phyloP scores from a whole-genome alignment of 805 yeast species.

The Candida maltosa region DNA sequence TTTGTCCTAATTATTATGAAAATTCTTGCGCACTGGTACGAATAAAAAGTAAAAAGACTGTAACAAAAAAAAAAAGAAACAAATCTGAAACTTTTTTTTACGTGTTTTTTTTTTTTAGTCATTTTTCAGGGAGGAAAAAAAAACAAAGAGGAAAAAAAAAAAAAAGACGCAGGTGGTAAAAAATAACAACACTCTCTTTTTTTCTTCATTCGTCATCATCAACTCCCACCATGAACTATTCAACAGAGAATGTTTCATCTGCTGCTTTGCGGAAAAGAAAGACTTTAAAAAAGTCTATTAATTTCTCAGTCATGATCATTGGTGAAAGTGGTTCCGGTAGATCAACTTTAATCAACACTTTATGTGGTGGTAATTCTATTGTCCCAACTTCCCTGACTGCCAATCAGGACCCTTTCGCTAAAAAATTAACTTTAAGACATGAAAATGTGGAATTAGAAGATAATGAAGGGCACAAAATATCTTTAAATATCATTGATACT shows the following conservation, averaged over 20 bases:
- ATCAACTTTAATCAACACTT: slow-evolving; percentile 87
- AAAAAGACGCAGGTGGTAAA: no score
- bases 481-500: slow-evolving; percentile 72
- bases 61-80: neutral
- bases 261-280: slow-evolving; percentile 60
- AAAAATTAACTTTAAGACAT: slow-evolving; percentile 61
- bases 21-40: no score
- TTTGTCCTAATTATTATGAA: no score
- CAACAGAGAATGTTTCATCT: slow-evolving; percentile 19
- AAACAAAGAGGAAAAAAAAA: no score
- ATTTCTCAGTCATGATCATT: slow-evolving; percentile 81
- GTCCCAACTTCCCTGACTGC: slow-evolving; percentile 68
- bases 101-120: no score
- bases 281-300: slow-evolving; percentile 77
- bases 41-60: neutral
- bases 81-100: neutral
- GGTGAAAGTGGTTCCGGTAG: slow-evolving; percentile 89
- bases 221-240: slow-evolving; percentile 3
- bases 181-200: no score
- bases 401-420: slow-evolving; percentile 49
- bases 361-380: slow-evolving; percentile 79
- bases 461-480: slow-evolving; percentile 80
- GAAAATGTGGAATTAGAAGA: slow-evolving; percentile 84
- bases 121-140: no score
- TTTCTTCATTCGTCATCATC: neutral